Conservation (phyloP, 257 asterid species). For the Fraxinus americana region DNA sequence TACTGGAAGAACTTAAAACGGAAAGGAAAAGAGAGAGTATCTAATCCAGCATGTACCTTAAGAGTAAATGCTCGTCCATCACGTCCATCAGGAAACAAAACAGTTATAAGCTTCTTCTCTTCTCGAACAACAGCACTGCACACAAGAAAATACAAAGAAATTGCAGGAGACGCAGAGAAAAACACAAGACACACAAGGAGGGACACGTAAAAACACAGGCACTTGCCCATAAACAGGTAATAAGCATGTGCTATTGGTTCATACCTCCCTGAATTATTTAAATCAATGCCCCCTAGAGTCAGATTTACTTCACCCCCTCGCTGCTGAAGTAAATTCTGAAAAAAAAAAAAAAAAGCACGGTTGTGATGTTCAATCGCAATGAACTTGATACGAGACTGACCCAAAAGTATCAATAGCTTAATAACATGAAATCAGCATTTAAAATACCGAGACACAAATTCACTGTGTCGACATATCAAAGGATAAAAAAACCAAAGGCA, state of each 20-base stretch:
- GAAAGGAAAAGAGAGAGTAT: not conserved
- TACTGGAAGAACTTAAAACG: slow-evolving; percentile 13
- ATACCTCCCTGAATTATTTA: slow-evolving; percentile 95
- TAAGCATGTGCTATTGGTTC: not conserved
- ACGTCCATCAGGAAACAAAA: slow-evolving; percentile 92
- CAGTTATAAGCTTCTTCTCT: slow-evolving; percentile 85
- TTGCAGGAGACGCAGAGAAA: slow-evolving; percentile 20
- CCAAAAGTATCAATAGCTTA: slow-evolving; percentile 8
- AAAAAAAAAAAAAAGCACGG: slow-evolving; percentile 5
- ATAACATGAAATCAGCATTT: slow-evolving; percentile 16
- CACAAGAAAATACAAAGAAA: slow-evolving; percentile 27
- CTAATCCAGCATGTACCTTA: slow-evolving; percentile 50
- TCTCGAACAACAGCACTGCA: slow-evolving; percentile 93
- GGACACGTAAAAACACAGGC: not conserved
- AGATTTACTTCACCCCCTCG: slow-evolving; percentile 94
- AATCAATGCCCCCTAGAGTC: slow-evolving; percentile 91
- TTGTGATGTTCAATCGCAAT: slow-evolving; percentile 18
- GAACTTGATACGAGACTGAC: not conserved
- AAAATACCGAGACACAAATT: slow-evolving; percentile 7
- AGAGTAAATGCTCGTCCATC: slow-evolving; percentile 32
- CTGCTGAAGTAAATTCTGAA: slow-evolving; percentile 84
- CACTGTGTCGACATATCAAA: slow-evolving; percentile 10
- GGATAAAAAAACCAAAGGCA: slow-evolving; percentile 13
- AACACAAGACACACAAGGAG: not conserved
- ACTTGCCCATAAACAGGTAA: not conserved